Evolutionary conservation across 495 filamentous ascomycete genomes (phyloP).

Genomic region (Penicillium coffeae): DNA sequence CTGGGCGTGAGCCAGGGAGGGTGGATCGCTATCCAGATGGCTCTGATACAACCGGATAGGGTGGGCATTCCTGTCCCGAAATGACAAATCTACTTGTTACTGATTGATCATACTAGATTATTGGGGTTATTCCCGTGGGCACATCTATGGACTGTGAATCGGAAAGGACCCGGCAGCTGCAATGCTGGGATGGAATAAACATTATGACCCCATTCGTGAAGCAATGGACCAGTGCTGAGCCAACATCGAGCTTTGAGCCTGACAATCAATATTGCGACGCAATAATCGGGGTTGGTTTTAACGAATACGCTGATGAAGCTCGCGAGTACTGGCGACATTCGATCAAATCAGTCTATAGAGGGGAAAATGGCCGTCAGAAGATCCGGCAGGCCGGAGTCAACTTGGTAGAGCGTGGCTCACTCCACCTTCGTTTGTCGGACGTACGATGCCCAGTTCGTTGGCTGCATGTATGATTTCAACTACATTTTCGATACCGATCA

Average conservation of each 20-base stretch:
- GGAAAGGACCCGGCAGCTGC: slow-evolving; percentile 44
- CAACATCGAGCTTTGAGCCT: slow-evolving; percentile 51
- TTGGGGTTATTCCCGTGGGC: slow-evolving; percentile 56
- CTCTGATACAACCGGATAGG: slow-evolving; percentile 55
- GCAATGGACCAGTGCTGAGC: slow-evolving; percentile 39
- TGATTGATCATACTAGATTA: slow-evolving; percentile 33
- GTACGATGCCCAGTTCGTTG: slow-evolving; percentile 58
- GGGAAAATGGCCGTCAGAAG: slow-evolving; percentile 54
- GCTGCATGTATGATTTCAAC: slow-evolving; percentile 49
- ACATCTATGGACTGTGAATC: slow-evolving; percentile 62
- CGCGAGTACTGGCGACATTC: slow-evolving; percentile 50
- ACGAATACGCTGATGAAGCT: slow-evolving; percentile 32
- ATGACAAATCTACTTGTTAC: background rate
- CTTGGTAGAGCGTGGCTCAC: slow-evolving; percentile 55
- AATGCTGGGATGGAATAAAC: slow-evolving; percentile 54
- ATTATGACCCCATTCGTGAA: slow-evolving; percentile 40
- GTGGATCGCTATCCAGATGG: slow-evolving; percentile 59
- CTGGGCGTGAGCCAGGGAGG: slow-evolving; percentile 62
- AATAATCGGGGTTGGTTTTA: slow-evolving; percentile 53
- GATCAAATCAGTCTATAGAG: slow-evolving; percentile 53
- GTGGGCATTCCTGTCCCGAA: slow-evolving; percentile 16
- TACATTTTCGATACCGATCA: too few species aligned
- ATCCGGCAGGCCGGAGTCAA: slow-evolving; percentile 55
- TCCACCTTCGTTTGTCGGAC: slow-evolving; percentile 51
- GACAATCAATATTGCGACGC: slow-evolving; percentile 53